phyloP scores from a whole-genome alignment of 2,329 filamentous ascomycete species.

The Scopulariopsis brevicaulis region DNA sequence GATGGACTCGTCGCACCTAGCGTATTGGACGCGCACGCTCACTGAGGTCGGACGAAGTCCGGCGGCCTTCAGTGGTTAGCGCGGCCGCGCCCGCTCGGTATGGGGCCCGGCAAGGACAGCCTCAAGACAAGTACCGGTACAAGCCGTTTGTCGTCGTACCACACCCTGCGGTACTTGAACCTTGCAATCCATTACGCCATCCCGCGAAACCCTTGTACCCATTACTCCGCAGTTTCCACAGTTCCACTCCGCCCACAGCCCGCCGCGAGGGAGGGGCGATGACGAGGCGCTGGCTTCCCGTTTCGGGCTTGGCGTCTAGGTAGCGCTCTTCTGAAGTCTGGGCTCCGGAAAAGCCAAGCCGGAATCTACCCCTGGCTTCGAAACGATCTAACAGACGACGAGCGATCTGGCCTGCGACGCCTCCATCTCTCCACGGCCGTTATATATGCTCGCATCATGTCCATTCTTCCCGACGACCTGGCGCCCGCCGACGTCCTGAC shows the following conservation, averaged over 20 bases:
- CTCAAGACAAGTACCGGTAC: neutral
- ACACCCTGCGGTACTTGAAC: neutral
- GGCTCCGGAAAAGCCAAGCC: neutral
- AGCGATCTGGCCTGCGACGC: neutral
- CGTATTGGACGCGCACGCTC: neutral
- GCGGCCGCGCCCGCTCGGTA: neutral
- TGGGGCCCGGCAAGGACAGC: neutral
- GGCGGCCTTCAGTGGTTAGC: neutral
- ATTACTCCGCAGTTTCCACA: neutral
- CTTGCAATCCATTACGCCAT: neutral
- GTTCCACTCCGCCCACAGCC: neutral
- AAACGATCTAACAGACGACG: neutral
- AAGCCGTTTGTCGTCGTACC: neutral
- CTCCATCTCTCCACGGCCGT: neutral
- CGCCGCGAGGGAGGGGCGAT: slow-evolving; percentile 3
- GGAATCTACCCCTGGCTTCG: neutral
- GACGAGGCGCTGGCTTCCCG: slow-evolving; percentile 5
- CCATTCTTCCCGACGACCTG: neutral
- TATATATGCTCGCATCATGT: neutral
- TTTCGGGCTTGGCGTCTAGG: neutral
- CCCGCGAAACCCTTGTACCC: neutral
- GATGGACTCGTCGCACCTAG: neutral
- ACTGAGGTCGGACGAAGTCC: neutral
- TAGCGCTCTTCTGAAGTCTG: neutral
- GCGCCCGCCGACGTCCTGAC: no score